phyloP scores from a whole-genome alignment of 2,329 filamentous ascomycete genomes.

The Penicillium crustosum region DNA sequence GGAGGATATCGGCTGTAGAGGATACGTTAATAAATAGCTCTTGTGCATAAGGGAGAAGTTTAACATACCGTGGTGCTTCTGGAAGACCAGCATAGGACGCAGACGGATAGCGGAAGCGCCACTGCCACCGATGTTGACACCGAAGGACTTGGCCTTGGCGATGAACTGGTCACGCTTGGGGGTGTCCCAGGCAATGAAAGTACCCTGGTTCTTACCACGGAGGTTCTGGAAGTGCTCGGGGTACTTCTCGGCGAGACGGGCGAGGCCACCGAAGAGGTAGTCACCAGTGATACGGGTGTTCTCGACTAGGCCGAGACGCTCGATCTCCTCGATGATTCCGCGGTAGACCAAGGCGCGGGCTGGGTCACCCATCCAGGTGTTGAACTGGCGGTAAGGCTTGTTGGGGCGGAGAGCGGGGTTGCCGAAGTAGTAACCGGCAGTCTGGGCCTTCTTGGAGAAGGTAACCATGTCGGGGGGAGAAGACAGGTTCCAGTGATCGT shows the following conservation, averaged over 20 bases:
- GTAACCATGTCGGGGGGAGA: conserved; percentile 89
- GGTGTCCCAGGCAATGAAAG: conserved; percentile 89
- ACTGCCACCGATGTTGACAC: conserved; percentile 84
- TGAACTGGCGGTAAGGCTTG: conserved; percentile 94
- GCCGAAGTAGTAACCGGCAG: conserved; percentile 87
- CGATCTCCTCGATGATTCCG: conserved; percentile 78
- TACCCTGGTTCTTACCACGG: conserved; percentile 82
- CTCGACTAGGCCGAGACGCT: conserved; percentile 72
- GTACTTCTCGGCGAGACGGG: conserved; percentile 66
- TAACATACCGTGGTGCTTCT: conserved; percentile 52
- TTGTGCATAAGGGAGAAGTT: not conserved
- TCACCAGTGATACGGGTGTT: conserved; percentile 75
- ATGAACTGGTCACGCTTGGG: conserved; percentile 68
- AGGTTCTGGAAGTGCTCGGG: conserved; percentile 79
- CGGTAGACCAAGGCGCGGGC: conserved; percentile 81
- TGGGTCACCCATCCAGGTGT: conserved; percentile 96
- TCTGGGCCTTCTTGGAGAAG: conserved; percentile 93
- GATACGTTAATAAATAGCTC: not conserved
- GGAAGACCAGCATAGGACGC: conserved; percentile 88
- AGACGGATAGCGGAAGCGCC: conserved; percentile 74
- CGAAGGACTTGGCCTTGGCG: conserved; percentile 70
- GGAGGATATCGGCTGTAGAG: conserved; percentile 64
- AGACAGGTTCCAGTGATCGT: conserved; percentile 86
- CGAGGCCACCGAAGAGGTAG: conserved; percentile 72
- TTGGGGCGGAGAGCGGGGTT: conserved; percentile 79